Conservation (phyloP, 768 basidiomycete species). For the Russula sp. region DNA sequence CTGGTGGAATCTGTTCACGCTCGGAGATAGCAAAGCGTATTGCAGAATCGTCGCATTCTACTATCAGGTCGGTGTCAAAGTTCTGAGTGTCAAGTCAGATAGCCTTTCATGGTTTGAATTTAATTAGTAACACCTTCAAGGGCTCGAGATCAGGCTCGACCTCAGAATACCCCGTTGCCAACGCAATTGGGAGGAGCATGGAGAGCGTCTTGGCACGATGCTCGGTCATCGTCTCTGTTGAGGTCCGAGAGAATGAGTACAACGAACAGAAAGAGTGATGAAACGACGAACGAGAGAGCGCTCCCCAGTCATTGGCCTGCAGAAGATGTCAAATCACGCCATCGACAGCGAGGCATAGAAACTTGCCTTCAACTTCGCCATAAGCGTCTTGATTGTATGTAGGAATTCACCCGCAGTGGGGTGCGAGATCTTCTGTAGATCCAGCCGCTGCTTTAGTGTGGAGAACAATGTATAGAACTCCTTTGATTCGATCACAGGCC, state of each 20-base stretch:
- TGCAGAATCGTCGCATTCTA: conserved; percentile 36
- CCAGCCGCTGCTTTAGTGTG: conserved; percentile 40
- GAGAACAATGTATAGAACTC: conserved; percentile 54
- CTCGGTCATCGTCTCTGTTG: conserved; percentile 43
- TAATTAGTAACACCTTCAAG: conserved; percentile 39
- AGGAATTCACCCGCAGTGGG: conserved; percentile 48
- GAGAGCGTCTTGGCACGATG: conserved; percentile 38
- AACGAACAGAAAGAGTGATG: neutral
- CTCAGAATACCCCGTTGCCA: conserved; percentile 44
- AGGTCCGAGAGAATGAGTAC: neutral
- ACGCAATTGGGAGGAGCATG: conserved; percentile 40
- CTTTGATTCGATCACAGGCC: conserved; percentile 59
- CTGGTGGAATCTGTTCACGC: conserved; percentile 19
- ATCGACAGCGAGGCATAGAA: neutral
- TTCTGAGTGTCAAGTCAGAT: conserved; percentile 34
- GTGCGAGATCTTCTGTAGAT: conserved; percentile 46
- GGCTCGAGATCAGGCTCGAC: conserved; percentile 41
- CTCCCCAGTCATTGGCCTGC: conserved; percentile 65
- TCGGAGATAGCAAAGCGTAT: conserved; percentile 33
- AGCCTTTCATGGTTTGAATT: neutral
- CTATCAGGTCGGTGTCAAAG: conserved; percentile 42
- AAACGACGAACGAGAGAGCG: conserved; percentile 48
- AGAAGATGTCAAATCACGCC: neutral
- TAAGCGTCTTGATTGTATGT: conserved; percentile 52
- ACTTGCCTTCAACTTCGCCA: conserved; percentile 59